Conservation (phyloP, 2,329 filamentous ascomycete genomes). For the Alternaria sp. region DNA sequence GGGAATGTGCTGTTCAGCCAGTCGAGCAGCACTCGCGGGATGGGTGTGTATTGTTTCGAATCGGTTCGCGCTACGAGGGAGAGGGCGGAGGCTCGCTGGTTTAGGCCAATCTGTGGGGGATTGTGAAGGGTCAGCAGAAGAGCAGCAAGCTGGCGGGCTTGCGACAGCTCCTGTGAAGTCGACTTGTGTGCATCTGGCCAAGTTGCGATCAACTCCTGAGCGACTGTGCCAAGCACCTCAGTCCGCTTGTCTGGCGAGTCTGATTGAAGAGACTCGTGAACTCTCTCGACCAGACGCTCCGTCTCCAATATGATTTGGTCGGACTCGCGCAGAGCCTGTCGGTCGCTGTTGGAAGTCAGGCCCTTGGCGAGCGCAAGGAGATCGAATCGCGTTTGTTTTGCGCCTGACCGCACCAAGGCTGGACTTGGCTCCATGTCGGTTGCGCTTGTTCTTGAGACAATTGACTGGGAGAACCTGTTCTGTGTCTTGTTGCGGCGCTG, state of each 20-base stretch:
- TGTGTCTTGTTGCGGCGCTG: constrained; percentile 31
- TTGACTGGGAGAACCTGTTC: constrained; percentile 39
- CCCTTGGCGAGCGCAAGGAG: constrained; percentile 76
- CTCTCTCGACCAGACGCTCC: constrained; percentile 67
- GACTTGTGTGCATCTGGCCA: constrained; percentile 61
- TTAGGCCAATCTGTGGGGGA: constrained; percentile 45
- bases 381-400: constrained; percentile 62
- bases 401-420: constrained; percentile 33
- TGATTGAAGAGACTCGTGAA: constrained; percentile 44
- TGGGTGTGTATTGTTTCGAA: constrained; percentile 51
- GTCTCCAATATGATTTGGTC: constrained; percentile 76
- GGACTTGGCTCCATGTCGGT: constrained; percentile 29
- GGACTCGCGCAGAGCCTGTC: constrained; percentile 70
- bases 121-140: constrained; percentile 81
- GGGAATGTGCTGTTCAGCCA: constrained; percentile 83
- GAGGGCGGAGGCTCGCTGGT: constrained; percentile 31
- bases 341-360: constrained; percentile 63
- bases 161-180: constrained; percentile 63
- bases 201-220: constrained; percentile 35
- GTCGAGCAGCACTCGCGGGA: constrained; percentile 79
- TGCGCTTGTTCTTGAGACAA: constrained; percentile 47
- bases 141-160: constrained; percentile 79
- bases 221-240: constrained; percentile 33
- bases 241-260: constrained; percentile 39
- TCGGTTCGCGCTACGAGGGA: constrained; percentile 33